Base-by-base conservation (phyloP, 2,329 filamentous ascomycete genomes). In the Xylaria sp. region DNA sequence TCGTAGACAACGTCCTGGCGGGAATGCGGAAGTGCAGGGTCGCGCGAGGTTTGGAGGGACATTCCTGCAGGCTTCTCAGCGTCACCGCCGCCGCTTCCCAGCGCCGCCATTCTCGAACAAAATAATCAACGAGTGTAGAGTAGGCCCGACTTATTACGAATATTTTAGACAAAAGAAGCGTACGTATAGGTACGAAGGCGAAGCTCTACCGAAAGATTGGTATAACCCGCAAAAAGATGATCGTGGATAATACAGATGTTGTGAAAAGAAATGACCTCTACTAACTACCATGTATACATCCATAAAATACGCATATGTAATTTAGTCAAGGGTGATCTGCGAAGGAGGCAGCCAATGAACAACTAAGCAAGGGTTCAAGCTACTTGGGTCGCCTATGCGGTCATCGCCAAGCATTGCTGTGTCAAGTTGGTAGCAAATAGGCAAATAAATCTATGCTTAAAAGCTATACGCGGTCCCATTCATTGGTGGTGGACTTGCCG, bases 21-120 rank as follows among this genome's bases (percentile, higher is more conserved):
- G 28, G 73, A 73, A 3, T 70, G 71, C 30, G 77, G 76, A 18
- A 78, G 76, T 15, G 72, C 60, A 13, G 73, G 55, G 32, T 72
- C 69, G 52, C 69, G 72, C 30, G 74, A 72, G 67, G 69, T 67
- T 48, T 67, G 45, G 8, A 62, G 68, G 1, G 74, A 72, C 46
- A 30, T 20, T 70, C 66, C 66, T 7, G 56, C 36, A 7, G 50
- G 30, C 41, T 74, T 76, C 53, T 74, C 74, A 56, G 30, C 50
- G 55, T 43, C 25, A 30, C 36, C 53, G 66, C 59, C 53, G 66
- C 59, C 63, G 36, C 43, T 48, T 43, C 10, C 32, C 23, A 4
- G 15, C 41, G 8, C 57, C 20, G 60, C 67, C 69, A 71, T 71
- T 41, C 60, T 62, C 28, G 12, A 45, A 18, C 23, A 13, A 43